phyloP scores from a whole-genome alignment of 1,284 basidiomycete genomes.

The Leccinum fuscescens region DNA sequence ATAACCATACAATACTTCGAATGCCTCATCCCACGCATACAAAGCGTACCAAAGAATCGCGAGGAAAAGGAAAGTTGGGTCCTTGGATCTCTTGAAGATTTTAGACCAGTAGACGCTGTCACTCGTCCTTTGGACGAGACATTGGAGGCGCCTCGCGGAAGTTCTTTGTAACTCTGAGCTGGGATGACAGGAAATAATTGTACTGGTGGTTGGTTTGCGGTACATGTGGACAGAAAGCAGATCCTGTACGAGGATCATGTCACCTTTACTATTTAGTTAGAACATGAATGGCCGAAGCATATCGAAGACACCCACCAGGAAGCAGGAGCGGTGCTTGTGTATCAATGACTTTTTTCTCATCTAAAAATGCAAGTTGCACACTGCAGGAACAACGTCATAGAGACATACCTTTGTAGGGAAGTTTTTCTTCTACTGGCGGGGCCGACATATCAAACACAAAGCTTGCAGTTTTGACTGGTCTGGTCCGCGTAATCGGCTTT shows the following conservation, averaged over 20 bases:
- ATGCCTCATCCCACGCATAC: slow-evolving; percentile 57
- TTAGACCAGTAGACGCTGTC: slow-evolving; percentile 54
- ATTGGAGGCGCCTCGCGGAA: slow-evolving; percentile 35
- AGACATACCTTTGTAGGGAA: slow-evolving; percentile 18
- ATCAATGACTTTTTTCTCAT: slow-evolving; percentile 42
- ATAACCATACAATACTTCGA: slow-evolving; percentile 48
- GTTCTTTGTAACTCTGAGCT: slow-evolving; percentile 29
- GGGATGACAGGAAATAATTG: slow-evolving; percentile 45
- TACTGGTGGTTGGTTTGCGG: slow-evolving; percentile 34
- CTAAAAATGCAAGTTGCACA: slow-evolving; percentile 4
- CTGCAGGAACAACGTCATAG: background rate
- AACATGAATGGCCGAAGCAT: too few relatives aligned
- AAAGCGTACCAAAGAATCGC: slow-evolving; percentile 56
- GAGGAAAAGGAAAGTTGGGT: slow-evolving; percentile 54
- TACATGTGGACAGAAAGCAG: slow-evolving; percentile 43
- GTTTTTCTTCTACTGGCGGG: background rate
- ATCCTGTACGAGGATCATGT: slow-evolving; percentile 32
- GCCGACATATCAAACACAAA: background rate
- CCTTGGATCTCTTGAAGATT: slow-evolving; percentile 44
- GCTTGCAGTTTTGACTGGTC: slow-evolving; percentile 5
- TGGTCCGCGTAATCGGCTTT: slow-evolving; percentile 17
- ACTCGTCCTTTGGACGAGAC: slow-evolving; percentile 36
- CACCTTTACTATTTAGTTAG: slow-evolving; percentile 13
- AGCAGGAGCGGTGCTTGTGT: slow-evolving; percentile 49
- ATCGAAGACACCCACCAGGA: slow-evolving; percentile 7